These are phyloP conservation scores for Phaeomoniella chlamydospora DNA, from an alignment of 2,329 filamentous ascomycete species.

Conservation along the genomic window DNA sequence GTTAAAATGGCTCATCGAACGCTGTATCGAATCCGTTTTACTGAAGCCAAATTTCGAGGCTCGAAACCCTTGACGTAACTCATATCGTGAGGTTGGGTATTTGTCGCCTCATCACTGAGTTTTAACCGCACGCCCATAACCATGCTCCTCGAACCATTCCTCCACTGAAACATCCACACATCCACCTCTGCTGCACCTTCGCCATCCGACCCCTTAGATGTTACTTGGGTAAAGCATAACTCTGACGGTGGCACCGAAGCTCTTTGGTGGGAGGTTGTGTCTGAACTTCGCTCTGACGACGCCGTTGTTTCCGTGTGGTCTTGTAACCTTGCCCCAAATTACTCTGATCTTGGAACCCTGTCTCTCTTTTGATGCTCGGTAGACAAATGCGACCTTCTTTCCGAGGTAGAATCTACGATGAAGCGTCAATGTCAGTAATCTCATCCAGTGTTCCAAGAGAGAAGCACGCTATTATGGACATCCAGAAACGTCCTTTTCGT, in stretches of 20 bases:
- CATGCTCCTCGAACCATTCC: neutral
- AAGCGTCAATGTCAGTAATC: conserved; percentile 3
- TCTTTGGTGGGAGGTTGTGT: conserved; percentile 88
- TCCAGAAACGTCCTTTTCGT: too few relatives aligned
- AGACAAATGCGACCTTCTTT: conserved; percentile 98
- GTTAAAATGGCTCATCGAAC: neutral
- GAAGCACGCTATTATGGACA: too few relatives aligned
- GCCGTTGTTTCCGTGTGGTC: conserved; percentile 94
- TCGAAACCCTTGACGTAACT: neutral
- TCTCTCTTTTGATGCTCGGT: conserved; percentile 87
- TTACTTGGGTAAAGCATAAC: conserved; percentile 97
- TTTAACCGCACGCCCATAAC: neutral
- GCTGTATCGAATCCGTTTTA: neutral
- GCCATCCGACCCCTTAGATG: conserved; percentile 52
- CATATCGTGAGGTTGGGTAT: neutral
- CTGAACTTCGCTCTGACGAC: conserved; percentile 96
- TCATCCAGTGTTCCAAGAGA: too few relatives aligned
- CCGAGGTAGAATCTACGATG: conserved; percentile 70
- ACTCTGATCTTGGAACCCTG: conserved; percentile 97
- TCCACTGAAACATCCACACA: neutral
- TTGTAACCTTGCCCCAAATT: conserved; percentile 97
- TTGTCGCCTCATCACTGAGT: neutral
- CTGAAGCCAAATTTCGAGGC: neutral
- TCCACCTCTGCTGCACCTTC: conserved; percentile 1
- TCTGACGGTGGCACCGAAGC: conserved; percentile 90